Evolutionary conservation across 1,284 basidiomycete species (phyloP).

Genomic region (Jaminaea rosea): DNA sequence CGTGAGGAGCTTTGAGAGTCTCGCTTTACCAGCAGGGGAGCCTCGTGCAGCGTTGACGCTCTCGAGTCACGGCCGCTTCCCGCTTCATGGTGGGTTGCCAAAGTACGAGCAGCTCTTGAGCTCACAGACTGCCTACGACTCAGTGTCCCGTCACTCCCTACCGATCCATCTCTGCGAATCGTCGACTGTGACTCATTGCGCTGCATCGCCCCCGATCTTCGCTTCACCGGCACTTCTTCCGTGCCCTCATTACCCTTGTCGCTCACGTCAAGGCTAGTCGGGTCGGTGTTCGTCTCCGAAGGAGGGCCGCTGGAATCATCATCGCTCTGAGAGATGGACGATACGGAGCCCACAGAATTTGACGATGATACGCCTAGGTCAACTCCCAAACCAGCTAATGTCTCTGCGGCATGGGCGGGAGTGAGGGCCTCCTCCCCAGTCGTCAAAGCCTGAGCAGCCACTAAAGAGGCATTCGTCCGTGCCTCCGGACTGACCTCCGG

Average conservation of each 20-base stretch:
- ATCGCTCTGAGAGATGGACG: constrained; percentile 31
- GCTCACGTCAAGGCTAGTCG: constrained; percentile 67
- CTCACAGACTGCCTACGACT: too few relatives aligned
- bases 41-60: background rate
- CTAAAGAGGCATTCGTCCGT: too few relatives aligned
- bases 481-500: too few relatives aligned
- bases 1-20: constrained; percentile 22
- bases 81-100: constrained; percentile 33
- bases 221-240: constrained; percentile 24
- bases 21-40: constrained; percentile 15
- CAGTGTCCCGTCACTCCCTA: constrained; percentile 27
- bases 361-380: too few relatives aligned
- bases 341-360: too few relatives aligned
- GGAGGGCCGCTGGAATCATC: constrained; percentile 32
- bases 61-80: too few relatives aligned
- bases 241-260: constrained; percentile 79
- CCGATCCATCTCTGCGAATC: constrained; percentile 40
- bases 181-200: constrained; percentile 50
- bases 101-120: too few relatives aligned
- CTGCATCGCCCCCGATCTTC: constrained; percentile 11
- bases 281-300: constrained; percentile 25
- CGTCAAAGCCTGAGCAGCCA: too few relatives aligned
- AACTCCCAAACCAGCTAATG: background rate
- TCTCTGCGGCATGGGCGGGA: background rate
- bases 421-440: too few relatives aligned